Evolutionary conservation across 2,329 filamentous ascomycete species (phyloP).

Genomic region (Purpureocillium takamizusanense): DNA sequence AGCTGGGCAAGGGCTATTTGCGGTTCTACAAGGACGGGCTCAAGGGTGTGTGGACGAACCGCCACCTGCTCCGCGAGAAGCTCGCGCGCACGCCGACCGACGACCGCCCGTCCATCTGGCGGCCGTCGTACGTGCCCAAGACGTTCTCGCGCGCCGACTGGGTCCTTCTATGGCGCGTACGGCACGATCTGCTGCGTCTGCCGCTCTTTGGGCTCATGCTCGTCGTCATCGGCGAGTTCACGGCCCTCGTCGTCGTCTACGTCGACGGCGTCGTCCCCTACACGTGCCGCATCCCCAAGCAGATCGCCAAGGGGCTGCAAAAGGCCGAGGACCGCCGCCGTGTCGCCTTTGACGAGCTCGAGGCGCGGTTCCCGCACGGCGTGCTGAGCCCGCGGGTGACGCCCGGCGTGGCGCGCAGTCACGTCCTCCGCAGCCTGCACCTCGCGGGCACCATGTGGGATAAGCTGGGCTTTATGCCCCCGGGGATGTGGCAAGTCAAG

Average conservation of each 20-base stretch:
- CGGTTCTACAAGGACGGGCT: slow-evolving; percentile 84
- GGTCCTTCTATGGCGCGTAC: slow-evolving; percentile 59
- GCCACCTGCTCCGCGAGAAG: slow-evolving; percentile 38
- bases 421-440: slow-evolving; percentile 33
- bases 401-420: slow-evolving; percentile 19
- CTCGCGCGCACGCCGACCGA: slow-evolving; percentile 37
- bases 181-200: slow-evolving; percentile 66
- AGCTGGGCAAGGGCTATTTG: slow-evolving; percentile 65
- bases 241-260: slow-evolving; percentile 67
- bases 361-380: slow-evolving; percentile 22
- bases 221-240: slow-evolving; percentile 75
- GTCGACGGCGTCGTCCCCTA: slow-evolving; percentile 65
- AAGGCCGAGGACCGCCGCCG: slow-evolving; percentile 44
- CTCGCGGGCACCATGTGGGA: slow-evolving; percentile 42
- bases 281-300: slow-evolving; percentile 73
- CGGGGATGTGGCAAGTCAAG: slow-evolving; percentile 41
- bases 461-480: slow-evolving; percentile 36
- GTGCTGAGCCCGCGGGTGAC: slow-evolving; percentile 22
- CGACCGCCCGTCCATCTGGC: slow-evolving; percentile 37
- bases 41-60: slow-evolving; percentile 63
- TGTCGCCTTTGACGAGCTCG: slow-evolving; percentile 36
- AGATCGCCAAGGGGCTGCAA: slow-evolving; percentile 51
- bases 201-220: slow-evolving; percentile 71
- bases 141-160: slow-evolving; percentile 54
- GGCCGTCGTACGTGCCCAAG: slow-evolving; percentile 21